Conservation (phyloP, 2,329 filamentous ascomycete species). For the Stromatinia cepivora region DNA sequence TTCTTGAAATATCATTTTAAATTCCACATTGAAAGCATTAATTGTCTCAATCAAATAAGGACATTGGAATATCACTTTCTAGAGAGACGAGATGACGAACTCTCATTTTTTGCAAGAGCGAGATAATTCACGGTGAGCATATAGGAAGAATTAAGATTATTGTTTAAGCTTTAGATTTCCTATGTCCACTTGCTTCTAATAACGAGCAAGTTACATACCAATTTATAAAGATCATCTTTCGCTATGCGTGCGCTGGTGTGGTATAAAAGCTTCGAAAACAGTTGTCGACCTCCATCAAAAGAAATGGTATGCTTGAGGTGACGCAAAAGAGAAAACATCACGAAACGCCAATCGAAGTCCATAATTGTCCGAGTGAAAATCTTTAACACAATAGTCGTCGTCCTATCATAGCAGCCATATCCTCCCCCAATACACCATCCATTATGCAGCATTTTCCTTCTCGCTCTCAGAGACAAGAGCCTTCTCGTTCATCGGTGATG, state of each 20-base stretch:
- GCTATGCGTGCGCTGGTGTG: slow-evolving; percentile 16
- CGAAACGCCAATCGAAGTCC: slow-evolving; percentile 23
- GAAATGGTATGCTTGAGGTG: slow-evolving; percentile 22
- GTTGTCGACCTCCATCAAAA: slow-evolving; percentile 12
- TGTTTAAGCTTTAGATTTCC: slow-evolving; percentile 7
- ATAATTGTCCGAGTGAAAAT: slow-evolving; percentile 17
- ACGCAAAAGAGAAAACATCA: slow-evolving; percentile 19
- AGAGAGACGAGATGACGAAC: too few species aligned
- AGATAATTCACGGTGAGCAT: neutral
- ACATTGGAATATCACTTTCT: neutral
- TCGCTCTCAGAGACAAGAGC: neutral
- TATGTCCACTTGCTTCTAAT: slow-evolving; percentile 8
- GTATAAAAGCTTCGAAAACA: slow-evolving; percentile 22
- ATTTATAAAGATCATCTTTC: slow-evolving; percentile 11
- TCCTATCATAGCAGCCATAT: slow-evolving; percentile 13
- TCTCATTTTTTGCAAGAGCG: neutral
- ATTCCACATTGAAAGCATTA: neutral
- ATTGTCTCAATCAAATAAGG: neutral
- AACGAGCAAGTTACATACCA: slow-evolving; percentile 11
- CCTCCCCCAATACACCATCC: neutral
- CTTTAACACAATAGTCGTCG: slow-evolving; percentile 5
- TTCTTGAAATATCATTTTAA: too few species aligned
- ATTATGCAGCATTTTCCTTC: slow-evolving; percentile 8
- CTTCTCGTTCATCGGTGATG: slow-evolving; percentile 13
- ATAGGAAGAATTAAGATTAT: neutral